A percentile compares a stretch with the other conserved stretches of the same genome.
These are phyloP conservation scores for Euptelea pleiosperma DNA, from an alignment of 164 flowering plant genomes.

Conservation along the genomic window DNA sequence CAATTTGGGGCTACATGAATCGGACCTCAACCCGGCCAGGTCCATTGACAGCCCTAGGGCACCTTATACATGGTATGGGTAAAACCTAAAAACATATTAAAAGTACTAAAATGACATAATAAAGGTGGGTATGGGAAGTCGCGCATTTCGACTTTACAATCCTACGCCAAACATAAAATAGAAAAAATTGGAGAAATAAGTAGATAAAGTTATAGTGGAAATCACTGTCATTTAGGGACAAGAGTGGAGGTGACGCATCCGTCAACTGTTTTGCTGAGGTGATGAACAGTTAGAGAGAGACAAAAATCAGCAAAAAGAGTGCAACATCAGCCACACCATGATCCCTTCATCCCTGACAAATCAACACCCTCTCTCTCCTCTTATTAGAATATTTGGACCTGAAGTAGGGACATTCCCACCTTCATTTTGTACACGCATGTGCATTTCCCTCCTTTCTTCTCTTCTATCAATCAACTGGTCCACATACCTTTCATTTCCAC, in stretches of 20 bases:
- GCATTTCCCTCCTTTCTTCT: conserved; percentile 28
- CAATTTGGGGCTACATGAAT: too few relatives aligned
- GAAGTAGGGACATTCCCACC: too few relatives aligned
- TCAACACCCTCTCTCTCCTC: too few relatives aligned
- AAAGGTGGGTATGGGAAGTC: too few relatives aligned
- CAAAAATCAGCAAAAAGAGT: conserved; percentile 12
- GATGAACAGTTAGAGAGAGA: conserved; percentile 10
- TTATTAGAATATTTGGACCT: too few relatives aligned
- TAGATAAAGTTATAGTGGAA: not conserved
- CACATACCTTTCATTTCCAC: not conserved
- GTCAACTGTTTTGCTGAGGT: conserved; percentile 18
- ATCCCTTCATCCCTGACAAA: conserved; percentile 3
- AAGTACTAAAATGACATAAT: too few relatives aligned
- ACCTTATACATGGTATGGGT: too few relatives aligned
- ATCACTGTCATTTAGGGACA: not conserved
- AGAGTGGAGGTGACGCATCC: not conserved
- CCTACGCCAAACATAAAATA: not conserved
- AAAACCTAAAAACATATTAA: too few relatives aligned
- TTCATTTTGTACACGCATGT: too few relatives aligned
- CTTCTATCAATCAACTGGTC: conserved; percentile 19
- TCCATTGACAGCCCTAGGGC: too few relatives aligned
- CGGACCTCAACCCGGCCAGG: too few relatives aligned
- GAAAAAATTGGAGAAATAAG: not conserved
- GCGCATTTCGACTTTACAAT: not conserved
- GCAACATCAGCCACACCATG: conserved; percentile 1